Base-by-base conservation (phyloP, 495 filamentous ascomycete genomes). In the Saxophila tyrrhenica region DNA sequence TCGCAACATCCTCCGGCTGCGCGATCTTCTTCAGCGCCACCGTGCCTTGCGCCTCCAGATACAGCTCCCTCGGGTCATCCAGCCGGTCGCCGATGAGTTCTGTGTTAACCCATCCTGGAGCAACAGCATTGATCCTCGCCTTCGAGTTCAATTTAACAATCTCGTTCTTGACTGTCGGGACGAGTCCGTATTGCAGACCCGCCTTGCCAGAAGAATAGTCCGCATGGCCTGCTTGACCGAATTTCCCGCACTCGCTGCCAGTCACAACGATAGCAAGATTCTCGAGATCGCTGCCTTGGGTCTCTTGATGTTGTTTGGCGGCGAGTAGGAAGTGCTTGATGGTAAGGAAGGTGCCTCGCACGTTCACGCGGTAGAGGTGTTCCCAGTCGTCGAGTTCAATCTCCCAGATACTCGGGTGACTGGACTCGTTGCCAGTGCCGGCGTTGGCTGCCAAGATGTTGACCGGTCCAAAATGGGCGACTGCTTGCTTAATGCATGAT, bases 181-280 rank as follows among this genome's bases (percentile, higher is more conserved):
- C 70, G 24, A 81, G 65, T 9, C 75, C 77, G 66, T 78, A 75
- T 58, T 79, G 76, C 55, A 80, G 56, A 2, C 71, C 76, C 15
- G 74, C 69, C 56, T 81, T 76, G 7, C 77, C 75, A 45, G 64
- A 67, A 1, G 73, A 72, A 61, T 78, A 74, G 52, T 77, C 76
- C 1, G 63, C 65, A 61, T 77, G 73, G 5, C 73, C 73, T 7
- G 69, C 73, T 57, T 77, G 73, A 5, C 73, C 73, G 50, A 75
- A 76, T 50, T 74, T 71, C 11, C 72, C 70, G 41, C 65, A 69
- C 56, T 75, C 72, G 21, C 67, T 72, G n/a, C 75, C 77, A 0
- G 73, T 77, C n/a, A 81, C 65, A 3, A 80, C 77, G 48, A 80
- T 75, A 2, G 76, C 70, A 0, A 78, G 67, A 47, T 76, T 78